Evolutionary conservation across 805 yeast genomes (phyloP).

Genomic region (Hyphopichia homilentoma): DNA sequence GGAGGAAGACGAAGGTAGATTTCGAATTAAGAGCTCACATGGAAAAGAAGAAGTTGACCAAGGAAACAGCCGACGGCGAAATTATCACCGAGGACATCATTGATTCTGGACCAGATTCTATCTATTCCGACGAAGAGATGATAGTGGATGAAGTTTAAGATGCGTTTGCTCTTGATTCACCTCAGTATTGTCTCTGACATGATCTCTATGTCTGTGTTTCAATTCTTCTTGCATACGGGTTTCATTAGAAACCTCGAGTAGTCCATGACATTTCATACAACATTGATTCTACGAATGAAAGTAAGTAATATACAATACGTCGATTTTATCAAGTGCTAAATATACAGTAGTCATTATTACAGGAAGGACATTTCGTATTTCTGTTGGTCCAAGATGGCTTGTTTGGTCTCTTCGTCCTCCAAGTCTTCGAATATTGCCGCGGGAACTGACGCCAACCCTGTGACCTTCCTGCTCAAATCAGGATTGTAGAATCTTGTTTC

Average conservation of each 20-base stretch:
- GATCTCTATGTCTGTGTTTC: too few species aligned
- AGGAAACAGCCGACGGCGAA: conserved; percentile 8
- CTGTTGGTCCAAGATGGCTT: conserved; percentile 64
- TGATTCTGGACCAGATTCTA: neutral
- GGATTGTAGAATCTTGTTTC: conserved; percentile 44
- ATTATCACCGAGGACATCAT: conserved; percentile 1
- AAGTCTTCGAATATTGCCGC: conserved; percentile 53
- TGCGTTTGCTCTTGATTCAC: too few species aligned
- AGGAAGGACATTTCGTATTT: conserved; percentile 42
- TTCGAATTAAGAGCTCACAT: conserved; percentile 43
- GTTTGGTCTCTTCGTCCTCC: conserved; percentile 49
- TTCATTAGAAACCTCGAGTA: too few species aligned
- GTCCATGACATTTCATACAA: too few species aligned
- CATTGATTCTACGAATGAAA: neutral
- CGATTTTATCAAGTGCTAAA: too few species aligned
- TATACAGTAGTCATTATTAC: too few species aligned
- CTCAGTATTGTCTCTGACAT: too few species aligned
- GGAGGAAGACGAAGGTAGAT: conserved; percentile 43
- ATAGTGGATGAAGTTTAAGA: too few species aligned
- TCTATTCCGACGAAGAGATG: conserved; percentile 1
- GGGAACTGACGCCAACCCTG: conserved; percentile 65
- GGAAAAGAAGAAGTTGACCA: conserved; percentile 28
- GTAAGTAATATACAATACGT: too few species aligned
- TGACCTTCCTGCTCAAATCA: conserved; percentile 46
- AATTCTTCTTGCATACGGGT: too few species aligned